phyloP scores from a whole-genome alignment of 2,329 filamentous ascomycete genomes.

The Fusarium metavorans region DNA sequence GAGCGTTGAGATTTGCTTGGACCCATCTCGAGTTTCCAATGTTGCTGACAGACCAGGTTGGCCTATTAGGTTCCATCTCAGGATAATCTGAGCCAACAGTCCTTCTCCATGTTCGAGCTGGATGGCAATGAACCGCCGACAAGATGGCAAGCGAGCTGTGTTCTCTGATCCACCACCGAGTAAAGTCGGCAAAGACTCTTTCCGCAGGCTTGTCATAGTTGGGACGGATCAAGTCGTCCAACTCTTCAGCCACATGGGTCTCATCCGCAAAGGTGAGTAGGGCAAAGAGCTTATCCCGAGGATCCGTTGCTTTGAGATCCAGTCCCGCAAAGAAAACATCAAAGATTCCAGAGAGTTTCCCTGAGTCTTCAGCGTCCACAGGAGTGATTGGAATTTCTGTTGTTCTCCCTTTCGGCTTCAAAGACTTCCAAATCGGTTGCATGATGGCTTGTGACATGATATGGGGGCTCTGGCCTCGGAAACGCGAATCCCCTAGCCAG shows the following conservation, averaged over 20 bases:
- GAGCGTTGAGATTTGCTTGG: slow-evolving; percentile 11
- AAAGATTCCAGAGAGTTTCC: slow-evolving; percentile 9
- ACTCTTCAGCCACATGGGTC: slow-evolving; percentile 1
- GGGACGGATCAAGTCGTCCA: slow-evolving; percentile 27
- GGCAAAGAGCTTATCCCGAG: slow-evolving; percentile 30
- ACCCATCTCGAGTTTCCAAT: slow-evolving; percentile 21
- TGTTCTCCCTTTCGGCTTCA: slow-evolving; percentile 11
- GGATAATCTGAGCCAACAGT: neutral
- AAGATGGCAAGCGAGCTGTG: slow-evolving; percentile 24
- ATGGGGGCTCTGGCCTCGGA: slow-evolving; percentile 21
- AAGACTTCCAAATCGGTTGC: slow-evolving; percentile 27
- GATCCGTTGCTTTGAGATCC: slow-evolving; percentile 33
- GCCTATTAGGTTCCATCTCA: neutral
- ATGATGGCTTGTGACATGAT: slow-evolving; percentile 15
- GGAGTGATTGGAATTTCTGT: neutral
- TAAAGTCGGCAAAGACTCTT: slow-evolving; percentile 34
- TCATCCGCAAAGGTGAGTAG: slow-evolving; percentile 30
- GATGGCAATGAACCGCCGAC: slow-evolving; percentile 24
- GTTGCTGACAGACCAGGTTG: slow-evolving; percentile 26
- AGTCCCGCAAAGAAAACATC: slow-evolving; percentile 29
- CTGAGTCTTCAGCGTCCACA: neutral
- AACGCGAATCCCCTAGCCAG: slow-evolving; percentile 12
- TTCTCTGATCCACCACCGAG: slow-evolving; percentile 31
- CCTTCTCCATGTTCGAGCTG: slow-evolving; percentile 23
- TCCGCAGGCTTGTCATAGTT: slow-evolving; percentile 30